These are phyloP conservation scores for Avicennia marina DNA, from an alignment of 257 asterid genomes.

Conservation along the genomic window DNA sequence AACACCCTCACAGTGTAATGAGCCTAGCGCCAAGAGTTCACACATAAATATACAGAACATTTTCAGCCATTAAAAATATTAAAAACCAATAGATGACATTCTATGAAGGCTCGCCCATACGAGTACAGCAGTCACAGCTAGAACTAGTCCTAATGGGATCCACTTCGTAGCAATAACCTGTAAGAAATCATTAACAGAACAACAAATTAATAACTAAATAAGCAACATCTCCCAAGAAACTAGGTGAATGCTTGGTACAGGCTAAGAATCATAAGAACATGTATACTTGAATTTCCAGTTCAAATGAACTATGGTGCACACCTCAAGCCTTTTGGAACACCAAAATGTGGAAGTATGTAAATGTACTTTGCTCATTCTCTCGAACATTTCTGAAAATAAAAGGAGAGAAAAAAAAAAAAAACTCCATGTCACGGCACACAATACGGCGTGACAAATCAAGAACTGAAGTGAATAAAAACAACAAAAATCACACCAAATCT, in stretches of 20 bases:
- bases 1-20: background rate
- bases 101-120: conserved; percentile 29
- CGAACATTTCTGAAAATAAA: conserved; percentile 46
- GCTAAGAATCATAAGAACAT: background rate
- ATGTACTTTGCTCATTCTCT: conserved; percentile 32
- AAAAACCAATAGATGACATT: conserved; percentile 15
- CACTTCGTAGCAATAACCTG: conserved; percentile 57
- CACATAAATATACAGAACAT: background rate
- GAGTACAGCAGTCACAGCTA: conserved; percentile 38
- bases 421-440: background rate
- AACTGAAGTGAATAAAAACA: background rate
- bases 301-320: background rate
- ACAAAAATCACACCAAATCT: conserved; percentile 33
- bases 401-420: background rate
- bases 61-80: background rate
- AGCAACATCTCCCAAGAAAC: background rate
- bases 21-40: background rate
- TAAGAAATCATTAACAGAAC: background rate
- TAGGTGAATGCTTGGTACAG: background rate
- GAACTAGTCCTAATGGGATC: conserved; percentile 42
- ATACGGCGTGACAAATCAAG: background rate
- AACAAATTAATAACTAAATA: background rate
- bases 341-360: conserved; percentile 38
- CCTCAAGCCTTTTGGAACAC: conserved; percentile 61
- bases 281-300: background rate